A percentile compares a stretch with the other conserved stretches of the same genome.
These are phyloP conservation scores for Alternaria infectoria DNA, from an alignment of 2,329 filamentous ascomycete species.

Conservation along the genomic window DNA sequence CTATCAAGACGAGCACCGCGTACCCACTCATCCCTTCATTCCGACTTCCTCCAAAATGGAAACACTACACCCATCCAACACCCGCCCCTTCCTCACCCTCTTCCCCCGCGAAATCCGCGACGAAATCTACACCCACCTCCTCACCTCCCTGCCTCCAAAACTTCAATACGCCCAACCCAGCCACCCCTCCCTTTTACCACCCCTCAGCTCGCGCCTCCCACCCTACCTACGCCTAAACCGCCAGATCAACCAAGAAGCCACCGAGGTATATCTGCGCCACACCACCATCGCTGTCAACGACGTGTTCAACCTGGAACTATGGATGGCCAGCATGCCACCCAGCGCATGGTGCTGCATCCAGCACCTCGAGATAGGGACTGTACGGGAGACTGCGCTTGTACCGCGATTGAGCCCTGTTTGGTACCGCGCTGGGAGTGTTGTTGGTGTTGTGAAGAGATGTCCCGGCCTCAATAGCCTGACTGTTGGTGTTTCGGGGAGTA, in stretches of 20 bases:
- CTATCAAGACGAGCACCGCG: no score
- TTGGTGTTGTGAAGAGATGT: not conserved
- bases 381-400: not conserved
- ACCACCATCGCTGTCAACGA: not conserved
- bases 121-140: not conserved
- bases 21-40: no score
- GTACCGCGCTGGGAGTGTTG: not conserved
- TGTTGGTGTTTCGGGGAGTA: not conserved
- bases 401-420: not conserved
- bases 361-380: not conserved
- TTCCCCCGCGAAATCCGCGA: not conserved
- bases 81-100: not conserved
- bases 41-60: not conserved
- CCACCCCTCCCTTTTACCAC: not conserved
- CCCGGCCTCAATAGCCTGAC: not conserved
- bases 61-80: accelerated
- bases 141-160: not conserved
- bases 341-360: not conserved
- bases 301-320: not conserved
- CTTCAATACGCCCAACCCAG: not conserved
- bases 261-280: not conserved
- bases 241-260: not conserved
- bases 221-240: not conserved
- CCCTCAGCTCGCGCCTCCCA: not conserved
- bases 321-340: not conserved